Base-by-base conservation (phyloP, 2,329 filamentous ascomycete genomes). In the Phyllosticta citriasiana region DNA sequence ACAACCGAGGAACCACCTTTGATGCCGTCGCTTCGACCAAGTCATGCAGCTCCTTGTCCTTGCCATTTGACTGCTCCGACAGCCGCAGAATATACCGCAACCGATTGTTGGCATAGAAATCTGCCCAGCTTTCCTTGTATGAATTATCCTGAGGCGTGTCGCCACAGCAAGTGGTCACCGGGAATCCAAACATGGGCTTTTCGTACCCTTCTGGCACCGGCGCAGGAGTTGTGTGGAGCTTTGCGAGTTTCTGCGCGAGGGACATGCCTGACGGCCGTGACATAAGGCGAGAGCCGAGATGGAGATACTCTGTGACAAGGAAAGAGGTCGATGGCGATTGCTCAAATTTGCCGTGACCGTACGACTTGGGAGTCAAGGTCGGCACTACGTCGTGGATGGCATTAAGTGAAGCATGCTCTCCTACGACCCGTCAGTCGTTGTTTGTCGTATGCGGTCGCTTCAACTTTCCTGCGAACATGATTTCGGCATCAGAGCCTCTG, bases 361-460 rank as follows among this genome's bases (percentile, higher is more conserved):
- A 81, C 0, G 89, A 87, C 55, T 80, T 79, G 0, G 92, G 91
- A 69, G 89, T 93, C 59, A 97, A 82, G 33, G 82, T 82, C 1
- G 91, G 88, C 0, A 94, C 87, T 14, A 79, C 79, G 54, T 78
- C 70, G 70, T 91, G 82, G 66, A 97, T 89, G 59, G 91, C 89
- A 69, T 91, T 92, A 60, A 97, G 83, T 2, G 90, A 95, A 57
- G 84, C 83, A 70, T 91, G 87, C 74, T 97, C 93, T 63, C 92
- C 89, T 84, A 68, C 66, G 55, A 12, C 26, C 33, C 56, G 53
- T 64, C 19, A 65, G 62, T 52, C 24, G 26, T 8, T 10, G 50
- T 5, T 19, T 51, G 26, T 12, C 14, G 51, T 12, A 10, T n/a
- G 10, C 7, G 50, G n/a, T 1, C 9, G 7, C 16, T 27, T 4